A percentile compares a stretch with the other conserved stretches of the same genome.
phyloP scores from a whole-genome alignment of 1,284 basidiomycete species.

The Prillingera fragicola region DNA sequence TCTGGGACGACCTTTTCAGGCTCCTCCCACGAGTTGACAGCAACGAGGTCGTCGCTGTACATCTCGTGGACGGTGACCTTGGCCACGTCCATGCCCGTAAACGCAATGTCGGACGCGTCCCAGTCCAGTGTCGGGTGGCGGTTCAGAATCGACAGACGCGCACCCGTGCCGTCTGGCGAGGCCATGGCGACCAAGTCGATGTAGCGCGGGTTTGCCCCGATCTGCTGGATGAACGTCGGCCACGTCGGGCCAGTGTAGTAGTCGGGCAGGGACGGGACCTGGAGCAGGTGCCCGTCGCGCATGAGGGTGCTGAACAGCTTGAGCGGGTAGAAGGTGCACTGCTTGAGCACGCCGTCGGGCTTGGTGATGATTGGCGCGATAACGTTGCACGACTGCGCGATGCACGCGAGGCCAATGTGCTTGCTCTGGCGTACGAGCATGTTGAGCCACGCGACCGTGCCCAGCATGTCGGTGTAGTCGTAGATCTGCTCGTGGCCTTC shows the following conservation, averaged over 20 bases:
- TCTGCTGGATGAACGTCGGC: constrained; percentile 35
- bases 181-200: constrained; percentile 35
- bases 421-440: constrained; percentile 60
- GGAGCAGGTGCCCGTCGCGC: constrained; percentile 35
- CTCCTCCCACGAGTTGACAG: constrained; percentile 36
- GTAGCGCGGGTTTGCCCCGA: constrained; percentile 26
- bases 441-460: constrained; percentile 59
- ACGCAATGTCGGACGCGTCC: constrained; percentile 17
- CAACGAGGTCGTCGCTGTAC: constrained; percentile 31
- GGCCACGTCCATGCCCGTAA: constrained; percentile 27
- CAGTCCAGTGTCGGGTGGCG: constrained; percentile 37
- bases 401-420: constrained; percentile 59
- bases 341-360: constrained; percentile 29
- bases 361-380: constrained; percentile 41
- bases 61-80: constrained; percentile 4
- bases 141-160: constrained; percentile 38
- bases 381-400: constrained; percentile 55
- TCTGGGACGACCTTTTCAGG: constrained; percentile 24
- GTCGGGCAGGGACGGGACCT: constrained; percentile 26
- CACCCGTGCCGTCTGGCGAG: constrained; percentile 24
- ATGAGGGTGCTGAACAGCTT: constrained; percentile 36
- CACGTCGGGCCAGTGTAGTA: constrained; percentile 35
- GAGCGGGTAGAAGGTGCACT: constrained; percentile 40
- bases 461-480: constrained; percentile 60
- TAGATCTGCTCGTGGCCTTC: constrained; percentile 59